phyloP scores from a whole-genome alignment of 192 early-diverging fungal species.

The Gonapodya prolifera region DNA sequence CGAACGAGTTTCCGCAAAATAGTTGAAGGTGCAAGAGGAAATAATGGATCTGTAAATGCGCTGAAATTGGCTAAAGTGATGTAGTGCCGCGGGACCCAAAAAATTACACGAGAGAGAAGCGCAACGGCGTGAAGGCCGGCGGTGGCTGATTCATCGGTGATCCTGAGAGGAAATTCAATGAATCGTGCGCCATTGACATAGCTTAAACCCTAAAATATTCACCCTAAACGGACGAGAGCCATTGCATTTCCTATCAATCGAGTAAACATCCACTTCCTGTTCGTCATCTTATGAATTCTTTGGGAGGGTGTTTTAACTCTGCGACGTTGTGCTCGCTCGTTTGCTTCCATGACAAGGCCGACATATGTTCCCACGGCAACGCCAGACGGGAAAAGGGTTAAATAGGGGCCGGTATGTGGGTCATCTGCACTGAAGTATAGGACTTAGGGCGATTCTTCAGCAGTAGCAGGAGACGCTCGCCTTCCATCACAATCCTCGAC shows the following conservation, averaged over 20 bases:
- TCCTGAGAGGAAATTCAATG: not conserved
- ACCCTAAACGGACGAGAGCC: not conserved
- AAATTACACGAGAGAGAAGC: not conserved
- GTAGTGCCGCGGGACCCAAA: not conserved
- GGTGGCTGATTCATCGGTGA: not conserved
- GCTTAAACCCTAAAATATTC: not conserved
- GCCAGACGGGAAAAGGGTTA: not conserved
- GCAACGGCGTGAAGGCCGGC: not conserved
- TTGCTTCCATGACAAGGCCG: not conserved
- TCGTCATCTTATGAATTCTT: not conserved
- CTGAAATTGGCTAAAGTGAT: not conserved
- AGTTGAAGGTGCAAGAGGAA: not conserved
- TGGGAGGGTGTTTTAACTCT: not conserved
- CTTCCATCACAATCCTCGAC: too few relatives aligned
- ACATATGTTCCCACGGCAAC: not conserved
- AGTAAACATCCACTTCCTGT: not conserved
- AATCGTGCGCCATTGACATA: too few relatives aligned
- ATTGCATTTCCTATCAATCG: not conserved
- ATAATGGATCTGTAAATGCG: not conserved
- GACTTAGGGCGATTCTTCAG: too few relatives aligned
- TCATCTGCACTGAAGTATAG: too few relatives aligned
- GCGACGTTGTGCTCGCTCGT: not conserved
- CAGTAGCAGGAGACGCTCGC: too few relatives aligned
- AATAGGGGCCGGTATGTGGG: too few relatives aligned
- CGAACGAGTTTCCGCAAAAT: not conserved